Evolutionary conservation across 2,329 filamentous ascomycete genomes (phyloP).

Genomic region (Pseudogymnoascus pannorum): DNA sequence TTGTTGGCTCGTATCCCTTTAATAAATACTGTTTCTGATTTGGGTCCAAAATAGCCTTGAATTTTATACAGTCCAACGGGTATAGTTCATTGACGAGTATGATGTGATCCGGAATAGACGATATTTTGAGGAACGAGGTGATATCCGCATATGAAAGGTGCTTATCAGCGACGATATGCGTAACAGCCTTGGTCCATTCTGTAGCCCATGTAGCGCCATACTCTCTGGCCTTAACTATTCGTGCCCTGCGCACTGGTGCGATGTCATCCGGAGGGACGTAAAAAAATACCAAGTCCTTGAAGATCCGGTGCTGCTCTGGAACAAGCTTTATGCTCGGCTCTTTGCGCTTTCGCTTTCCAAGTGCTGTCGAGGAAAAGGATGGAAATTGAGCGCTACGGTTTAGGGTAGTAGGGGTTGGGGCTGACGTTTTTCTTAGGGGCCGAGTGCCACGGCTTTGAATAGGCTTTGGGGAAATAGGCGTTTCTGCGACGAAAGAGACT

Average conservation of each 20-base stretch:
- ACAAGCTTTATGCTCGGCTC: constrained; percentile 36
- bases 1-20: constrained; percentile 10
- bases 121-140: constrained; percentile 43
- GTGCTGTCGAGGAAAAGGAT: background rate
- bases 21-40: constrained; percentile 53
- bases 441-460: constrained; percentile 19
- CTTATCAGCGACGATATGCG: constrained; percentile 75
- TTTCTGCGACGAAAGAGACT: constrained; percentile 10
- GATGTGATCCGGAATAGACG: constrained; percentile 31
- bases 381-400: background rate
- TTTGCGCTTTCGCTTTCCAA: constrained; percentile 39
- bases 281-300: constrained; percentile 56
- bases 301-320: constrained; percentile 48
- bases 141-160: constrained; percentile 57
- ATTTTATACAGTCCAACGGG: constrained; percentile 59
- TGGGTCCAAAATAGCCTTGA: constrained; percentile 50
- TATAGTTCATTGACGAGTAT: constrained; percentile 62
- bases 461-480: constrained; percentile 20
- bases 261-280: constrained; percentile 79
- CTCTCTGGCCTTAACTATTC: constrained; percentile 68
- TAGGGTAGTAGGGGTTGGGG: constrained; percentile 21
- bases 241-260: constrained; percentile 55
- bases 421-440: constrained; percentile 11
- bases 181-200: constrained; percentile 40
- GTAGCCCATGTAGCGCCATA: constrained; percentile 57